Evolutionary conservation across 1,139 yeast species (phyloP), one percentile per base, ranked within the genome.

Genomic region (Candida albicans): DNA sequence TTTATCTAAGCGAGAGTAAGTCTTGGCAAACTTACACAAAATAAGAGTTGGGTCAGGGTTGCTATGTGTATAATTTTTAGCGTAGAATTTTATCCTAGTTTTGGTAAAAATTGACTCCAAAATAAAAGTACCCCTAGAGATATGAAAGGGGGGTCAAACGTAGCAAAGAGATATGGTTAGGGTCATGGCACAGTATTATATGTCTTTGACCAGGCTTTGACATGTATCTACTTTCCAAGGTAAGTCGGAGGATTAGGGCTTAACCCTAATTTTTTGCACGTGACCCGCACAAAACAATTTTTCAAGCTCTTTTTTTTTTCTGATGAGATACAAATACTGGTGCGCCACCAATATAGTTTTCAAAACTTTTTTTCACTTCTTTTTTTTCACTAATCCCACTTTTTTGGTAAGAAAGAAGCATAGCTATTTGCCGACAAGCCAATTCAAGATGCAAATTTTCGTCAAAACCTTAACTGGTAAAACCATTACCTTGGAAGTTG

Each of bases 401-500:
- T 26, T 13, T 38, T 59, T 66, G 79, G 79, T 73, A 70, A 67
- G 79, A 73, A 73, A 73, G 79, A 73, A 73, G 79, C 79, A 71
- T 58, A 34, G 40, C 25, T 49, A 43, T 54, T 67, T 67, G 75
- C 74, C 60, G 75, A 68, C 75, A 68, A 70, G 68, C 77, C 78
- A 80, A 30, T 27, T 34, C 37, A 73, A 67, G 33, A 91, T 91
- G 98, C 97, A 91, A 81, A 90, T 91, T 81, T 93, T 93, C 81
- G 97, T 93, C 79, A 91, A 91, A 81, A 91, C 98, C 77, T 81
- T 91, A 70, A 90, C 98, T 60, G 98, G 98, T 79, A 93, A 91
- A 89, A 93, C 99, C 63, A 91, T 93, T 78, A 91, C 98, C 82
- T 84, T 91, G 62, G 98, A 93, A 81, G 98, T 91, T 68, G 97